Base-by-base conservation (phyloP, 1,284 basidiomycete species). In the Puccinia coronata region DNA sequence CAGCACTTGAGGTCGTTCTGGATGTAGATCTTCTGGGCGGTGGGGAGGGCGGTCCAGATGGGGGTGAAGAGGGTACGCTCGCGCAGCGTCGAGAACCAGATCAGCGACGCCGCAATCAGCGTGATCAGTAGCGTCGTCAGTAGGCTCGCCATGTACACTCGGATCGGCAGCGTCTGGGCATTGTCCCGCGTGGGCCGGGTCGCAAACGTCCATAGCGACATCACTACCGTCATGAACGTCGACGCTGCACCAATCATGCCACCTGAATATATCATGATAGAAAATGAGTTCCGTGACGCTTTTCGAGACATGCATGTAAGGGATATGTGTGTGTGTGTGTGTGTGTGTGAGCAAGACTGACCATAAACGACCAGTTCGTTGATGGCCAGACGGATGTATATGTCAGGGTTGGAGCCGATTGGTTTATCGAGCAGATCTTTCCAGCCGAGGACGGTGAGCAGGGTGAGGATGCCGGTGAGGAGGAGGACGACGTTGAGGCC, bases 1-100 rank as follows among this genome's bases (percentile, higher is more conserved):
- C 80, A 81, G 65, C 80, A 81, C 14, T 57, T 39, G 23, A 81
- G 43, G 31, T 72, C 70, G 23, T 81, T 67, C 73, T 81, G 80
- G 34, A 81, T 74, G 31, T 41, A 81, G 25, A 75, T 53, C 61
- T 81, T 74, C 23, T 53, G 59, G 0, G 63, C 23, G 12, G 49
- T 23, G 14, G 80, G 72, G 1, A 73, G 51, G 11, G 43, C 20
- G 1, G 34, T n/a, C 80, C 80, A 81, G 53, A 81, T 43, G 25
- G 71, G 57, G 9, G 71, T 81, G 39, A 81, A 81, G 6, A 67
- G 49, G 0, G 61, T 36, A 23, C 72, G 41, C 59, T 73, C 71
- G 20, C 72, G 31, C 14, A 81, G 57, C 16, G 80, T 81, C 0
- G 72, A 55, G 39, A 81, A 81, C 80, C 80, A 81, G 59, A 75